Base-by-base conservation (phyloP, 2,329 filamentous ascomycete genomes). In the Diaporthe citri region DNA sequence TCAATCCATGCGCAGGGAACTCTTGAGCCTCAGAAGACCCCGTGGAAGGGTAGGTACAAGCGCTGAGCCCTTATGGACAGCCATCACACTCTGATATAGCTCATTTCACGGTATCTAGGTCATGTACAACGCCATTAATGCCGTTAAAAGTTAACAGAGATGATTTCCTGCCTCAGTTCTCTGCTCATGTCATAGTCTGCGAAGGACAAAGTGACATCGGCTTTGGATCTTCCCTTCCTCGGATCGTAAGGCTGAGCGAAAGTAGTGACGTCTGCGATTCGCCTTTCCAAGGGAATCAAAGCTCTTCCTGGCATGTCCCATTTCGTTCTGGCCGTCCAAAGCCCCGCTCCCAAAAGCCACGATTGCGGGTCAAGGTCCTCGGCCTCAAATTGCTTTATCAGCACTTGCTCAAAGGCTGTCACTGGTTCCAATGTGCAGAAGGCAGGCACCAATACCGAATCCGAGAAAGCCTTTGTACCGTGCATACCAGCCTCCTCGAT, bases 401-500 rank as follows among this genome's bases (percentile, higher is more conserved):
- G 31, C 2, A 43, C 57, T 13, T 39, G 13, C 52, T 76, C 74
- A 43, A 72, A 62, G 17, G 15, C n/a, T 17, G 56, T 72, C n/a
- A 59, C 25, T 9, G 46, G 70, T 25, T 72, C 56, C 28, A 60
- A 51, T 1, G 56, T 62, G n/a, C 22, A 62, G 39, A 72, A 31
- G 2, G 12, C n/a, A n/a, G 70, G 56, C 31, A 60, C n/a, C 20
- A 39, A 60, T 0, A 17, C 43, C 13, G 55, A 25, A 22, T n/a
- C 46, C n/a, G 55, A 52, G n/a, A 15, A 1, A 1, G 3, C 5
- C 28, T 31, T n/a, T n/a, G 39, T 20, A 9, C 75, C 72, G 31
- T 72, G 20, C 4, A 36, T 20, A 3, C 34, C 48, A 69, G 34
- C 76, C 72, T 80, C 79, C 71, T 79, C 59, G 48, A 76, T 52